phyloP scores from a whole-genome alignment of 768 basidiomycete species.

The Tubosaeta brunneosetosa region DNA sequence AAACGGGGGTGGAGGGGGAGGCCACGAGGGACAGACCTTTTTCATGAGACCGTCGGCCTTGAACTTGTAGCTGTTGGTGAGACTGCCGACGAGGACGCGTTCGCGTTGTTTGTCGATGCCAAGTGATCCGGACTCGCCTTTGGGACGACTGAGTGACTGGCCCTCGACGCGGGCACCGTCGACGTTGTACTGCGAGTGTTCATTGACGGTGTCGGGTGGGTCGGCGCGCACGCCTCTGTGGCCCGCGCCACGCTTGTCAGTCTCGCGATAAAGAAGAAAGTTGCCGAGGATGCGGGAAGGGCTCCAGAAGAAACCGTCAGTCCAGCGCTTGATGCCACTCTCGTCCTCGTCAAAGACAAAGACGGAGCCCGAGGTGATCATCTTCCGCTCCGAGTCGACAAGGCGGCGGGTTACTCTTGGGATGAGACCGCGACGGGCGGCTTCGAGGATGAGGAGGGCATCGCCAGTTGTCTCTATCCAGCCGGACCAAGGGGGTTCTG shows the following conservation, averaged over 20 bases:
- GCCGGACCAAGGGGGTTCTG: slow-evolving; percentile 88
- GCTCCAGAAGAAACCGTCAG: slow-evolving; percentile 95
- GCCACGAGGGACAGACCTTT: slow-evolving; percentile 57
- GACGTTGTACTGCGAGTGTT: slow-evolving; percentile 35
- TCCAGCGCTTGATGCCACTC: slow-evolving; percentile 97
- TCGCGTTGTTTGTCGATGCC: slow-evolving; percentile 71
- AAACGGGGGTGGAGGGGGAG: slow-evolving; percentile 1
- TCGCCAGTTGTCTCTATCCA: slow-evolving; percentile 96
- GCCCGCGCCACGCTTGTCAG: slow-evolving; percentile 73
- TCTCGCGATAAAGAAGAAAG: slow-evolving; percentile 93
- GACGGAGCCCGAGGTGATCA: slow-evolving; percentile 90
- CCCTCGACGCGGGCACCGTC: slow-evolving; percentile 28
- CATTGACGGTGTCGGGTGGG: slow-evolving; percentile 35
- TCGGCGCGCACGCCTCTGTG: slow-evolving; percentile 51
- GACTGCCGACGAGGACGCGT: slow-evolving; percentile 78
- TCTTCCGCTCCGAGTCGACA: slow-evolving; percentile 86
- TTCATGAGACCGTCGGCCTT: slow-evolving; percentile 93
- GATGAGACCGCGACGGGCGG: slow-evolving; percentile 83
- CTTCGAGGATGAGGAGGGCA: slow-evolving; percentile 94
- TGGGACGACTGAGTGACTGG: slow-evolving; percentile 61
- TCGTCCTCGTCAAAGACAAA: slow-evolving; percentile 98
- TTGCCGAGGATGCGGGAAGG: slow-evolving; percentile 91
- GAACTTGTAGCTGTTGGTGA: slow-evolving; percentile 93
- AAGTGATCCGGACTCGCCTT: slow-evolving; percentile 42
- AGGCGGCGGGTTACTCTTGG: slow-evolving; percentile 89